Base-by-base conservation (phyloP, 1,139 yeast genomes). In the Candida sp. region DNA sequence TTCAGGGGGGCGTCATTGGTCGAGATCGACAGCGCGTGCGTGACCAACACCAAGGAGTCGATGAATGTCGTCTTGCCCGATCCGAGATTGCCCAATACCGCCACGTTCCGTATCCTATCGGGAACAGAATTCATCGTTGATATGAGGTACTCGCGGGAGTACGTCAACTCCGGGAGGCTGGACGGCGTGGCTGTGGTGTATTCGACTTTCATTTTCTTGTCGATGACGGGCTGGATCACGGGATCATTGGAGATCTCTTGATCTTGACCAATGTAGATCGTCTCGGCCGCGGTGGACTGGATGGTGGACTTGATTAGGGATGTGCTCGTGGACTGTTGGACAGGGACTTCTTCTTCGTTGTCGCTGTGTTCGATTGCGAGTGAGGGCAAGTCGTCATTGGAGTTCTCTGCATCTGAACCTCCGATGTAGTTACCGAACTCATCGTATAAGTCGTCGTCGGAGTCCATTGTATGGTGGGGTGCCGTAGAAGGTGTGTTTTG, bases 51-150 rank as follows among this genome's bases (percentile, higher is more conserved):
- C 32, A 93, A 67, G 69, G 82, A 68, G 63, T 92, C 97, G n/a
- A 90, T 58, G 1, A 93, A 69, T 0, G 91, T 77, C 0, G 98
- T 89, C 68, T 96, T 94, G 2, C 99, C 99, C n/a, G 90, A 84
- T 60, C 90, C 90, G 3, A 89, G 63, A 47, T 85, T 83, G 0
- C 99, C 99, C n/a, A 87, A 83, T 0, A 96, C 57, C 0, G 94
- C 89, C n/a, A 93, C 71, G 65, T 89, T 93, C 51, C 96, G 78
- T 27, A 88, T 78, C 58, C 88, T 84, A 12, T 84, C 85, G 0
- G 97, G 92, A 1, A 82, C 60, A 2, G 55, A 52, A 27, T 67
- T 60, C 68, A 85, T 70, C 46, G 83, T 63, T 8, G 75, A 70
- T 4, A 75, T 58, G 74, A 88, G 78, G 61, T 85, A 94, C 7